Evolutionary conservation across 2,329 filamentous ascomycete species (phyloP).

Genomic region (Emergomyces orientalis): DNA sequence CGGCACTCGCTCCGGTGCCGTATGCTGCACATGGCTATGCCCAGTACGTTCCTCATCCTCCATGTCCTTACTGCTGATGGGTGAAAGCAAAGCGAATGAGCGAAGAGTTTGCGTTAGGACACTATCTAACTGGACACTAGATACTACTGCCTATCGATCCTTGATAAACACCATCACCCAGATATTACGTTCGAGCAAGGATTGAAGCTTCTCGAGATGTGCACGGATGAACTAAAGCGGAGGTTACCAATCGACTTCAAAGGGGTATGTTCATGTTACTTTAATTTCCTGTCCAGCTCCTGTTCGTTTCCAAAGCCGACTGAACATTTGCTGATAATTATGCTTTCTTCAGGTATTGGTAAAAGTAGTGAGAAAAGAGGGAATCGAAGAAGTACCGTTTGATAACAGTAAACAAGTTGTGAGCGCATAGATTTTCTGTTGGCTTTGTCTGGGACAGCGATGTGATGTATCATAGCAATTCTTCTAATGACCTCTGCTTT

Average conservation of each 20-base stretch:
- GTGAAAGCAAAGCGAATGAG: background rate
- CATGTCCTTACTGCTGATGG: background rate
- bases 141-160: slow-evolving; percentile 95
- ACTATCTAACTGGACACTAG: slow-evolving; percentile 32
- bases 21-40: slow-evolving; percentile 98
- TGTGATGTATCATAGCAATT: slow-evolving; percentile 24
- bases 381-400: slow-evolving; percentile 74
- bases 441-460: slow-evolving; percentile 21
- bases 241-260: slow-evolving; percentile 98
- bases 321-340: slow-evolving; percentile 7
- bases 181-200: slow-evolving; percentile 84
- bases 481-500: slow-evolving; percentile 16
- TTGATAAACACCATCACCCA: slow-evolving; percentile 97
- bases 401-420: slow-evolving; percentile 61
- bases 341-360: slow-evolving; percentile 46
- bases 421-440: slow-evolving; percentile 33
- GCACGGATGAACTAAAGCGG: slow-evolving; percentile 93
- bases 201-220: slow-evolving; percentile 86
- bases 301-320: background rate
- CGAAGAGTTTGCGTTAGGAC: background rate
- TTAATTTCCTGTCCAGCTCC: background rate
- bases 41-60: slow-evolving; percentile 53
- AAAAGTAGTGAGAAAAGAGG: slow-evolving; percentile 92
- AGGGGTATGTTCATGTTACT: slow-evolving; percentile 53
- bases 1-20: slow-evolving; percentile 74